phyloP scores from a whole-genome alignment of 2,329 filamentous ascomycete genomes.

The Alternaria angustiovoidea region DNA sequence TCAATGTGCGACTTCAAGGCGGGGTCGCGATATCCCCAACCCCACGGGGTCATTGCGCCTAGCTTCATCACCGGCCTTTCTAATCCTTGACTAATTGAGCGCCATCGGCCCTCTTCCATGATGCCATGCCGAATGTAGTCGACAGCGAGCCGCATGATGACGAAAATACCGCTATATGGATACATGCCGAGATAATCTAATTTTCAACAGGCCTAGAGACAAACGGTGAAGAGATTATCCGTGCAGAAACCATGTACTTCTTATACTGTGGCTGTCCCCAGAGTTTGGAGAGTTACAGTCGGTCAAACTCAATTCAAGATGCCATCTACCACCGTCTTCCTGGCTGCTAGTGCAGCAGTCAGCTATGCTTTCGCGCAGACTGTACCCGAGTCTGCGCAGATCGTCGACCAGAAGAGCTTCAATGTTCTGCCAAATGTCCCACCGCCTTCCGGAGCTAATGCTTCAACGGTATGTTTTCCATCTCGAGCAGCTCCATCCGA shows the following conservation, averaged over 20 bases:
- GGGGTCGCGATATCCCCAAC: background rate
- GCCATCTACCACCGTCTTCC: slow-evolving; percentile 9
- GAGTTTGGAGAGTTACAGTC: background rate
- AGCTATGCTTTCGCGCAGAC: slow-evolving; percentile 24
- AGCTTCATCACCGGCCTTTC: background rate
- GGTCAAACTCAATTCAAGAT: slow-evolving; percentile 1
- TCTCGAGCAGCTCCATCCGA: background rate
- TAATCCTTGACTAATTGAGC: background rate
- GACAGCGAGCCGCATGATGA: slow-evolving; percentile 1
- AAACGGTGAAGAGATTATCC: slow-evolving; percentile 6
- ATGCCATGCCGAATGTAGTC: background rate
- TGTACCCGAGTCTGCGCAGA: slow-evolving; percentile 31
- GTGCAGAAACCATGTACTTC: background rate
- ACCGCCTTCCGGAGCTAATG: slow-evolving; percentile 29
- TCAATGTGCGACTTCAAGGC: background rate
- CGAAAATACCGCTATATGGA: slow-evolving; percentile 1
- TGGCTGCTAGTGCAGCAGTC: slow-evolving; percentile 11
- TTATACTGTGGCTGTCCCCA: background rate
- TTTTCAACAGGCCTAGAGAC: background rate
- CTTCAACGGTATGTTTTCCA: slow-evolving; percentile 24
- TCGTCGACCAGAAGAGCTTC: slow-evolving; percentile 32
- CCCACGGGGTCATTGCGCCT: slow-evolving; percentile 14
- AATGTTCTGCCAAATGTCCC: slow-evolving; percentile 31
- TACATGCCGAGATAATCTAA: slow-evolving; percentile 5
- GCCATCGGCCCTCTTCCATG: background rate